Conservation (phyloP, 257 asterid species). For the Vinca minor region DNA sequence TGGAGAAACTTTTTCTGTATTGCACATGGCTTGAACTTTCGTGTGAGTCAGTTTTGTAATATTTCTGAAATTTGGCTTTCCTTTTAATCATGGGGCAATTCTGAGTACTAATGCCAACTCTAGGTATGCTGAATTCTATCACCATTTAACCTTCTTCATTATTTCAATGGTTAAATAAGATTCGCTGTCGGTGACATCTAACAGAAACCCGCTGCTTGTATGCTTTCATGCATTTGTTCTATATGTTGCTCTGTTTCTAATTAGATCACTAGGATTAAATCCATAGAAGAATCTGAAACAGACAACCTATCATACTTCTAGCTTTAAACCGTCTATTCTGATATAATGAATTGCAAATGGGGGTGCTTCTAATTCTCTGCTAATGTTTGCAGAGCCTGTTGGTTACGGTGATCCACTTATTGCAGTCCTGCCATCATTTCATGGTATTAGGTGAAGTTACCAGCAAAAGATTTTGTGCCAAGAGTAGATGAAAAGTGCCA, state of each 20-base stretch:
- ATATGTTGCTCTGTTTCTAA: background rate
- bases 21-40: background rate
- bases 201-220: background rate
- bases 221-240: background rate
- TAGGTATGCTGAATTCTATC: too few relatives aligned
- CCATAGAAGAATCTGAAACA: background rate
- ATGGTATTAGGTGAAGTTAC: conserved; percentile 34
- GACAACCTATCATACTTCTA: background rate
- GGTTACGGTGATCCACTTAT: conserved; percentile 48
- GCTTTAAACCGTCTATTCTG: background rate
- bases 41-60: background rate
- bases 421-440: conserved; percentile 39
- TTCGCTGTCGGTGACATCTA: background rate
- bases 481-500: conserved; percentile 8
- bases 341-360: background rate
- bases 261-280: too few relatives aligned
- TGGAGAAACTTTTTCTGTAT: background rate
- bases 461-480: background rate
- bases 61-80: background rate
- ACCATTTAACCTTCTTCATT: background rate
- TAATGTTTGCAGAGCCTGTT: conserved; percentile 24
- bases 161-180: background rate
- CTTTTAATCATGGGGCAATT: background rate
- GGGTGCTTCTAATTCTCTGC: background rate
- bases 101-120: too few relatives aligned